Evolutionary conservation across 306 rosid species (phyloP).

Genomic region (Prunus mongolica): DNA sequence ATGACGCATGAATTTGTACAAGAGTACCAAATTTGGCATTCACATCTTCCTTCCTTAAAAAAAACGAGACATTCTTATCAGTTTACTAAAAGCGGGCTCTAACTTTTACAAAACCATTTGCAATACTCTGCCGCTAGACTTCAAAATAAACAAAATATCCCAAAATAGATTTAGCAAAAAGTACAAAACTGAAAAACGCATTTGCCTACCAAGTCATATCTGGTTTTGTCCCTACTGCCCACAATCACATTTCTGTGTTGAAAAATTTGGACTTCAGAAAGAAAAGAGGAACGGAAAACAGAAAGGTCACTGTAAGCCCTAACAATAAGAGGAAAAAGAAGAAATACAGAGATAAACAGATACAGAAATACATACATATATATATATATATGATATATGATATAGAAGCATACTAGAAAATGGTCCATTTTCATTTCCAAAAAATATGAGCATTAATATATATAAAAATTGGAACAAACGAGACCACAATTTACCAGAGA

Average conservation of each 20-base stretch:
- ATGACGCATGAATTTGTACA: background rate
- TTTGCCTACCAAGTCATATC: background rate
- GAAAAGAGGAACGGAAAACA: background rate
- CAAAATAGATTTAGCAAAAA: background rate
- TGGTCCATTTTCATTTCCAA: background rate
- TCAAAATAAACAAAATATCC: background rate
- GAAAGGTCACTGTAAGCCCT: background rate
- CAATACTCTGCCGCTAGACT: background rate
- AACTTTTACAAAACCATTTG: background rate
- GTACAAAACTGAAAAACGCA: background rate
- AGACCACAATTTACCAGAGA: background rate
- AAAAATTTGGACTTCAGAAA: no score
- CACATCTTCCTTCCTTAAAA: background rate
- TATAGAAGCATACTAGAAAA: no score
- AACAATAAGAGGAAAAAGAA: background rate
- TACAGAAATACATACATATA: no score
- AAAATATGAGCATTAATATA: background rate
- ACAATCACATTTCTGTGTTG: no score
- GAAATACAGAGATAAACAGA: background rate
- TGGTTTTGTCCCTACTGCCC: background rate
- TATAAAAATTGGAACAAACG: background rate
- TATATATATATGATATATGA: no score
- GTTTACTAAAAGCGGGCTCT: background rate
- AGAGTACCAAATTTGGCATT: background rate
- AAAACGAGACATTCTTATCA: background rate